These are phyloP conservation scores for Pythium brachiatum DNA, from an alignment of 352 stramenopile species.

Conservation along the genomic window DNA sequence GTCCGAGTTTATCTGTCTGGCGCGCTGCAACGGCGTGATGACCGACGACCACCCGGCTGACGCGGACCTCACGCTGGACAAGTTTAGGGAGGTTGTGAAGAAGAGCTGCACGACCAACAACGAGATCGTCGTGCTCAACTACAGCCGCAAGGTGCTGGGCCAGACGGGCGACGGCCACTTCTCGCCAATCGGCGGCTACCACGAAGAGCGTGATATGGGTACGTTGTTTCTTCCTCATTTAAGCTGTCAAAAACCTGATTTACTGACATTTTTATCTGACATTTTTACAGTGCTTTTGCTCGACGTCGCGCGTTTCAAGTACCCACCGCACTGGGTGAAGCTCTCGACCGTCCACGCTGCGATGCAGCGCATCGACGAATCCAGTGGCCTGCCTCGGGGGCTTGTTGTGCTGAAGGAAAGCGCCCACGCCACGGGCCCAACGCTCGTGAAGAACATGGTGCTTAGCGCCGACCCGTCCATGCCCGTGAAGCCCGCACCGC, in stretches of 20 bases:
- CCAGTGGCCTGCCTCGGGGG: slow-evolving; percentile 40
- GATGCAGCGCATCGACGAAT: slow-evolving; percentile 48
- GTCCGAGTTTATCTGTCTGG: slow-evolving; percentile 67
- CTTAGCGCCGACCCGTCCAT: slow-evolving; percentile 29
- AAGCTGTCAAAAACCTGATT: too few relatives aligned
- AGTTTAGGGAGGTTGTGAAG: slow-evolving; percentile 69
- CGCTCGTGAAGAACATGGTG: slow-evolving; percentile 36
- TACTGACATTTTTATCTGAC: slow-evolving; percentile 3
- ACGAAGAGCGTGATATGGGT: slow-evolving; percentile 82
- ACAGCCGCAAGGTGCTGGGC: slow-evolving; percentile 85
- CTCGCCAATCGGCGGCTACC: slow-evolving; percentile 94
- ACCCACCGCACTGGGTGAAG: slow-evolving; percentile 88
- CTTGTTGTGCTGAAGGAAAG: slow-evolving; percentile 19
- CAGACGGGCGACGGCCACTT: slow-evolving; percentile 98
- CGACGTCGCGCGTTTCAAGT: slow-evolving; percentile 96
- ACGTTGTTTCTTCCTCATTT: slow-evolving; percentile 9
- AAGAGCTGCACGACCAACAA: slow-evolving; percentile 62
- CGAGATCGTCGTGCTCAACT: slow-evolving; percentile 92
- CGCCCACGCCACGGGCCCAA: slow-evolving; percentile 26
- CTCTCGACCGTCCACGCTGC: slow-evolving; percentile 49
- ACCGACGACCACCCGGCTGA: slow-evolving; percentile 43
- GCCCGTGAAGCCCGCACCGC: slow-evolving; percentile 31
- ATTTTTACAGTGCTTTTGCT: slow-evolving; percentile 88
- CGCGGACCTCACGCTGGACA: slow-evolving; percentile 48
- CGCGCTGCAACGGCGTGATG: slow-evolving; percentile 58